phyloP scores from a whole-genome alignment of 805 yeast genomes.

The Candida awuae region DNA sequence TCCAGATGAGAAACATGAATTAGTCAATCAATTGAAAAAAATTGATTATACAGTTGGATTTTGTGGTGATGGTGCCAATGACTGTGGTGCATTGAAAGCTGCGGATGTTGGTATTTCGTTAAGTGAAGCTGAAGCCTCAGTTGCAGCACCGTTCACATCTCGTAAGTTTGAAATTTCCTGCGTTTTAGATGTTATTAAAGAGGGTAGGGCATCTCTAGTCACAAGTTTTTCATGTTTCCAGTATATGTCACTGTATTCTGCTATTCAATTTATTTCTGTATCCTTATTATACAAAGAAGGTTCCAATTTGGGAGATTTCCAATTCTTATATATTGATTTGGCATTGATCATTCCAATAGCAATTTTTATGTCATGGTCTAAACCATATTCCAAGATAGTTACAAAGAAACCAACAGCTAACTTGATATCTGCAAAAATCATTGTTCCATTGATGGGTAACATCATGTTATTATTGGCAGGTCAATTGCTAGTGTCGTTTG shows the following conservation, averaged over 20 bases:
- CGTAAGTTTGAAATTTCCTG: conserved; percentile 85
- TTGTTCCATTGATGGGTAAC: conserved; percentile 75
- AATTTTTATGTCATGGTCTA: conserved; percentile 95
- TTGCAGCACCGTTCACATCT: conserved; percentile 97
- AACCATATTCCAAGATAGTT: conserved; percentile 55
- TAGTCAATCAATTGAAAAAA: conserved; percentile 77
- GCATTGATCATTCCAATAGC: conserved; percentile 90
- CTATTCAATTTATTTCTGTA: conserved; percentile 88
- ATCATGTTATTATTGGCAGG: conserved; percentile 55
- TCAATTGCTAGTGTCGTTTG: conserved; percentile 63
- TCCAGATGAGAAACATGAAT: conserved; percentile 96
- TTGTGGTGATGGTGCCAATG: conserved; percentile 99
- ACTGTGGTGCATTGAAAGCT: conserved; percentile 96
- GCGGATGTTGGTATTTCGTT: conserved; percentile 96
- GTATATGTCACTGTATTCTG: conserved; percentile 95
- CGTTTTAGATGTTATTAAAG: conserved; percentile 82
- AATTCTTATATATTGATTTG: conserved; percentile 88
- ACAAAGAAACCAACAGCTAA: conserved; percentile 89
- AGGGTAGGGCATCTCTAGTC: conserved; percentile 90
- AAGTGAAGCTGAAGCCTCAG: conserved; percentile 97
- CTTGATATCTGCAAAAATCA: conserved; percentile 78
- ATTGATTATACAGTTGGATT: conserved; percentile 91
- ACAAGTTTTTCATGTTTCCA: conserved; percentile 96
- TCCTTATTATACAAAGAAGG: conserved; percentile 81
- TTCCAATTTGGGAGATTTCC: conserved; percentile 92